A percentile compares a stretch with the other conserved stretches of the same genome.
These are phyloP conservation scores for Nidularia sp. DNA, from an alignment of 768 basidiomycete species.

Conservation along the genomic window DNA sequence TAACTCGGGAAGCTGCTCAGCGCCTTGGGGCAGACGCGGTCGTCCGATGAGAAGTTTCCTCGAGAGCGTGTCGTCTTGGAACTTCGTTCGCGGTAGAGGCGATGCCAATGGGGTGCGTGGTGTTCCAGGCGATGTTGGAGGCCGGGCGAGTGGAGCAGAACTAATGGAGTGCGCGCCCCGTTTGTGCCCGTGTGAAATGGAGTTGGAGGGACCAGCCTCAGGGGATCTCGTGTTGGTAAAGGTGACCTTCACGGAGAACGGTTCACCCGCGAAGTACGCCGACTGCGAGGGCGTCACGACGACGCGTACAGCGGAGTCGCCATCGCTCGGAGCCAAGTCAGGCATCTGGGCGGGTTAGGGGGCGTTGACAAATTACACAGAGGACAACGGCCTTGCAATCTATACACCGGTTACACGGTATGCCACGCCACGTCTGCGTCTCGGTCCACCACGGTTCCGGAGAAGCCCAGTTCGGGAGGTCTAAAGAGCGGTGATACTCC, in stretches of 20 bases:
- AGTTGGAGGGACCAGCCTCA: constrained; percentile 28
- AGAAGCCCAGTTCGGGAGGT: neutral
- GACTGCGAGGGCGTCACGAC: constrained; percentile 77
- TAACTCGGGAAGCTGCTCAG: constrained; percentile 38
- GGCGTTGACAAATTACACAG: neutral
- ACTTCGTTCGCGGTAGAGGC: constrained; percentile 14
- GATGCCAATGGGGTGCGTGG: constrained; percentile 28
- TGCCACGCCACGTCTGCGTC: neutral
- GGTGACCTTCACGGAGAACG: constrained; percentile 78
- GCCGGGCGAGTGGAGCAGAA: constrained; percentile 75
- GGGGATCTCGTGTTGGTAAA: constrained; percentile 79
- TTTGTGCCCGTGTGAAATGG: constrained; percentile 44
- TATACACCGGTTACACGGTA: neutral
- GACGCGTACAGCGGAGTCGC: constrained; percentile 58
- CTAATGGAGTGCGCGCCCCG: constrained; percentile 79
- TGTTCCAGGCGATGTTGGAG: constrained; percentile 78
- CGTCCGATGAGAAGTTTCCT: constrained; percentile 59
- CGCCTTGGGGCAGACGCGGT: constrained; percentile 15
- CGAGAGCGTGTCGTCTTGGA: constrained; percentile 24
- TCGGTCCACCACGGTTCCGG: neutral
- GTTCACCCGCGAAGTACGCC: constrained; percentile 91
- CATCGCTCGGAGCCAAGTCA: constrained; percentile 15
- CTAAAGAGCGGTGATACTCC: neutral
- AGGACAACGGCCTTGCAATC: neutral
- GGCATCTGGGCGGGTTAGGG: constrained; percentile 11